phyloP scores from a whole-genome alignment of 169 alveolate species.

The Plasmodium gonderi region DNA sequence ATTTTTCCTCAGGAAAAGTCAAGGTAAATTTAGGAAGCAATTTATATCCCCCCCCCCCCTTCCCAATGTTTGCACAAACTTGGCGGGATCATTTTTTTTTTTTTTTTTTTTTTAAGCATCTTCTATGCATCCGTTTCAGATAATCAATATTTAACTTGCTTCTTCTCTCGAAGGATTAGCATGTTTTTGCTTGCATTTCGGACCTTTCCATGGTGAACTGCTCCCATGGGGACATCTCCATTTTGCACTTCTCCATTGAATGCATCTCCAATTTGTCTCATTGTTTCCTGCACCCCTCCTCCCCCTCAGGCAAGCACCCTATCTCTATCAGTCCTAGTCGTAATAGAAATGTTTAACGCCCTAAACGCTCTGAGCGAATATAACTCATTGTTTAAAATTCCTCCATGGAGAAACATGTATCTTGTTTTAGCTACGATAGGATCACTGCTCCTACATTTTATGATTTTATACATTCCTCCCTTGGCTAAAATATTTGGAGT shows the following conservation, averaged over 20 bases:
- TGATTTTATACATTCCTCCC: slow-evolving; percentile 95
- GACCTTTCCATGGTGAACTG: too few species aligned
- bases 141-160: too few species aligned
- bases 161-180: too few species aligned
- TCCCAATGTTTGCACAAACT: background rate
- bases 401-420: slow-evolving; percentile 98
- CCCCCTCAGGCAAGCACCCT: slow-evolving; percentile 93
- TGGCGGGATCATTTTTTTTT: background rate
- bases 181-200: too few species aligned
- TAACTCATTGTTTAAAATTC: slow-evolving; percentile 93
- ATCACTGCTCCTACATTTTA: slow-evolving; percentile 91
- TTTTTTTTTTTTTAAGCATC: slow-evolving; percentile 1
- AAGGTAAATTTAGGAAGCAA: slow-evolving; percentile 80
- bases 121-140: too few species aligned
- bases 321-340: slow-evolving; percentile 96
- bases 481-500: slow-evolving; percentile 93
- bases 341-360: slow-evolving; percentile 99
- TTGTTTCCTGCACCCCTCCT: background rate
- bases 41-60: too few species aligned
- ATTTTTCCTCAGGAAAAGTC: slow-evolving; percentile 97
- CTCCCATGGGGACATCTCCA: too few species aligned
- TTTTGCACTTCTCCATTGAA: background rate
- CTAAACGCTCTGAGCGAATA: slow-evolving; percentile 98
- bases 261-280: background rate
- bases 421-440: slow-evolving; percentile 94